These are phyloP conservation scores for Trichothecium roseum DNA, from an alignment of 2,329 filamentous ascomycete genomes.

Conservation along the genomic window DNA sequence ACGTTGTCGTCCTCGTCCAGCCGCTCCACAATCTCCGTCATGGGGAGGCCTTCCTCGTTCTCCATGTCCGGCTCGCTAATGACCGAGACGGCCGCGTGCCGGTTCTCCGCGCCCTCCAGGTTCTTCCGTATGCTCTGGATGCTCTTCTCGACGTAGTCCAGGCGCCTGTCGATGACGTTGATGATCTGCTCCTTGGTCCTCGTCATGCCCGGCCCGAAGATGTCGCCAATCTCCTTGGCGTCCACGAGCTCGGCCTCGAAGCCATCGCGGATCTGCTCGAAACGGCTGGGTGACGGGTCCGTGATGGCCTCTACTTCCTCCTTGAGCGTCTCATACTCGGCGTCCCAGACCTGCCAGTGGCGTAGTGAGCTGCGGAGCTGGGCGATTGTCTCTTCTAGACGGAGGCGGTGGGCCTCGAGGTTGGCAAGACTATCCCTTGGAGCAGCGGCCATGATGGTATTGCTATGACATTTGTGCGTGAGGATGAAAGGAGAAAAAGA, in stretches of 20 bases:
- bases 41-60: constrained; percentile 61
- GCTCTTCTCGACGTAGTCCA: constrained; percentile 86
- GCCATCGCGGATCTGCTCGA: constrained; percentile 45
- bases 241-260: constrained; percentile 55
- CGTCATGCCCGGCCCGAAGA: constrained; percentile 21
- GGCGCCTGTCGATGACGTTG: constrained; percentile 54
- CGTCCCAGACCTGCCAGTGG: constrained; percentile 85
- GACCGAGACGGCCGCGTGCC: constrained; percentile 53
- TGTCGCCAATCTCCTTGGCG: constrained; percentile 41
- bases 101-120: constrained; percentile 57
- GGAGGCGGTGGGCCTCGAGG: constrained; percentile 63
- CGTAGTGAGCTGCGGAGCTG: constrained; percentile 65
- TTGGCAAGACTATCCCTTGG: constrained; percentile 46
- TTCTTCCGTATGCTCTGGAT: constrained; percentile 64
- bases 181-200: constrained; percentile 38
- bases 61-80: constrained; percentile 49
- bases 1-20: constrained; percentile 86
- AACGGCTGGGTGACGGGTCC: constrained; percentile 31
- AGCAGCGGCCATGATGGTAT: constrained; percentile 23
- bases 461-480: no score
- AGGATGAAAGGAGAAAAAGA: no score
- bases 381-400: constrained; percentile 63
- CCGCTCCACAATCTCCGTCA: constrained; percentile 88
- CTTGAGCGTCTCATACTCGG: constrained; percentile 82
- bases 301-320: constrained; percentile 60